Evolutionary conservation across 176 grass and related monocot species (phyloP).

Genomic region (Paspalum notatum): DNA sequence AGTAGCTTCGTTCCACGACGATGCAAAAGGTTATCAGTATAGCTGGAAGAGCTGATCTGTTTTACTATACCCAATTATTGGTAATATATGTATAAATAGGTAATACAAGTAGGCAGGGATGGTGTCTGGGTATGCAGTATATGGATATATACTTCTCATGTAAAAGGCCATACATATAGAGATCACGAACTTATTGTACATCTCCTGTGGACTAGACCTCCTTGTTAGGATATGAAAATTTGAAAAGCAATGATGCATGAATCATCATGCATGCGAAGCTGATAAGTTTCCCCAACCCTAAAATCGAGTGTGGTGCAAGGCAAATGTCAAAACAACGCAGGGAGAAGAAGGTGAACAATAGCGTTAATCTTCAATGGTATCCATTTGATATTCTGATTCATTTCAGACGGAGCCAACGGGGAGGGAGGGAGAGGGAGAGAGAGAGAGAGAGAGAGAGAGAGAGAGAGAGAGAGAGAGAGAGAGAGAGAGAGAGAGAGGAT

Average conservation of each 20-base stretch:
- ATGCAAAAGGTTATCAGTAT: neutral
- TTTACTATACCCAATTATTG: neutral
- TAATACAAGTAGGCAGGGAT: neutral
- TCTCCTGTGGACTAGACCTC: neutral
- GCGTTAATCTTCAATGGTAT: neutral
- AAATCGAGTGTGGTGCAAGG: neutral
- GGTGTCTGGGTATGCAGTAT: neutral
- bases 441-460: constrained; percentile 7
- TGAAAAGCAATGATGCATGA: neutral
- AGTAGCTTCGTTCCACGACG: neutral
- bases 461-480: neutral
- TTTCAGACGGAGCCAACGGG: neutral
- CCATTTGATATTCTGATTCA: neutral
- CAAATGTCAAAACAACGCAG: neutral
- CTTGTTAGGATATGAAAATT: neutral
- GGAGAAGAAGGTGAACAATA: neutral
- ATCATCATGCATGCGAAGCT: constrained; percentile 7
- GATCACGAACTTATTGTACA: neutral
- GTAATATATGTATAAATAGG: neutral
- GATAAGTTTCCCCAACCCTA: neutral
- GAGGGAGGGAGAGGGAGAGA: neutral
- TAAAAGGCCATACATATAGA: neutral
- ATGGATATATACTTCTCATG: neutral
- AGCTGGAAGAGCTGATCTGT: neutral
- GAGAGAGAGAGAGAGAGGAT: neutral